phyloP scores from a whole-genome alignment of 345 rosid species.

The Excoecaria cochinchinensis region DNA sequence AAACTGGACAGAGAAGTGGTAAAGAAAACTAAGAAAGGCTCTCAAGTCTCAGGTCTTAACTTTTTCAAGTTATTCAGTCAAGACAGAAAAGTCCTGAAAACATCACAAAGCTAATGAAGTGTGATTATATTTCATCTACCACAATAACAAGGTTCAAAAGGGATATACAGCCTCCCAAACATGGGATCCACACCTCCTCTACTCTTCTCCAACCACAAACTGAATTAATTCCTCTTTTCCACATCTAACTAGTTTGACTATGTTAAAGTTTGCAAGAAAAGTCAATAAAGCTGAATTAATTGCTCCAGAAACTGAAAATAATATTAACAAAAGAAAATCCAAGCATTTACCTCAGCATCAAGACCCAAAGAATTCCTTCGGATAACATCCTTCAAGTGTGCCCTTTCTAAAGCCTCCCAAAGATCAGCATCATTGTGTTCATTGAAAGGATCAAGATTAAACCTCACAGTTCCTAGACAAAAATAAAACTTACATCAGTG shows the following conservation, averaged over 20 bases:
- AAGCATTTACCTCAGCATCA: slow-evolving; percentile 70
- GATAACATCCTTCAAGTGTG: slow-evolving; percentile 87
- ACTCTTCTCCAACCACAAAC: background rate
- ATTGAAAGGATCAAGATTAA: slow-evolving; percentile 93
- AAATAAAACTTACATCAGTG: slow-evolving; percentile 10
- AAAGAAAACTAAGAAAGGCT: background rate
- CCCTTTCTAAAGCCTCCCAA: slow-evolving; percentile 98
- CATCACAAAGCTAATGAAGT: background rate
- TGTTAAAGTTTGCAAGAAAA: too few relatives aligned
- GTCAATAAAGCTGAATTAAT: too few relatives aligned
- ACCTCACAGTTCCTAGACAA: slow-evolving; percentile 77
- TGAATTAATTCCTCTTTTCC: too few relatives aligned
- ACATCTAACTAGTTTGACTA: too few relatives aligned
- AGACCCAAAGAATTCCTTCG: slow-evolving; percentile 82
- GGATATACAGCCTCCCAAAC: background rate
- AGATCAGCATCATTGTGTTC: slow-evolving; percentile 98
- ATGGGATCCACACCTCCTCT: background rate
- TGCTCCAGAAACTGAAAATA: too few relatives aligned
- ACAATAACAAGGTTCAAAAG: background rate
- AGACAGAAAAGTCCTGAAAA: background rate
- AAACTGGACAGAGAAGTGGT: background rate
- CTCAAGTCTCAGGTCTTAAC: background rate
- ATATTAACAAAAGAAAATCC: slow-evolving; percentile 1
- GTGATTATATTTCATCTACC: background rate
- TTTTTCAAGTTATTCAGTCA: background rate